A percentile compares a stretch with the other conserved stretches of the same genome.
Conservation (phyloP, 768 basidiomycete genomes). For the Pleurotus pulmonarius region DNA sequence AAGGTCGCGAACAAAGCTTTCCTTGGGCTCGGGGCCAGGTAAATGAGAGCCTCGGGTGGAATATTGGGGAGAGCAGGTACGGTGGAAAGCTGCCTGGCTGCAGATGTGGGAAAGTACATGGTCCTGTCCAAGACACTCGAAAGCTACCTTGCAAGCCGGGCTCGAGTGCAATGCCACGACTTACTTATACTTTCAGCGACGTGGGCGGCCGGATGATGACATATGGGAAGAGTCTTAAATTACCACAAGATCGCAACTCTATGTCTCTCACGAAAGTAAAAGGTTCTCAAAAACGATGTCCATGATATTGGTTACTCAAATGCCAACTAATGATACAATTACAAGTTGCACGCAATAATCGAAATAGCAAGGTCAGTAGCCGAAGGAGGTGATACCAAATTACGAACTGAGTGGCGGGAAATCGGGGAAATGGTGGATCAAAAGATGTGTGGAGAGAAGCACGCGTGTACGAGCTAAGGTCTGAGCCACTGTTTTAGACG, state of each 20-base stretch:
- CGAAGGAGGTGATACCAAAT: not conserved
- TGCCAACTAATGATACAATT: slow-evolving; percentile 7
- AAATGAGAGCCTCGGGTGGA: slow-evolving; percentile 54
- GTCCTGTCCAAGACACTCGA: not conserved
- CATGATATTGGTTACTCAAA: no score
- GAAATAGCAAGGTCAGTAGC: not conserved
- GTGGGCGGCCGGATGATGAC: not conserved
- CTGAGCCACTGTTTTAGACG: slow-evolving; percentile 41
- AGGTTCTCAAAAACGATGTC: no score
- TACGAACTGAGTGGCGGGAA: not conserved
- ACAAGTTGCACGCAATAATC: not conserved
- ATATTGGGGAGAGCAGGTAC: slow-evolving; percentile 66
- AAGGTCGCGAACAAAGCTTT: slow-evolving; percentile 78
- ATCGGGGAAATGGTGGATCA: not conserved
- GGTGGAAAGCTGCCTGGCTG: slow-evolving; percentile 69
- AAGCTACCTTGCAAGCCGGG: not conserved
- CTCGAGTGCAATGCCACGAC: not conserved
- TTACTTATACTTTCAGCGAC: no score
- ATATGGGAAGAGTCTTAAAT: not conserved
- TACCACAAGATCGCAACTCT: not conserved
- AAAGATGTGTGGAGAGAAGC: not conserved
- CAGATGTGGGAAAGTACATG: slow-evolving; percentile 88
- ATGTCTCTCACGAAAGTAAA: not conserved
- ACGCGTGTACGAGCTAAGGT: slow-evolving; percentile 11
- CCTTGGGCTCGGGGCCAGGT: slow-evolving; percentile 60